Conservation (phyloP, 2,329 filamentous ascomycete genomes). For the Aureobasidium vineae region DNA sequence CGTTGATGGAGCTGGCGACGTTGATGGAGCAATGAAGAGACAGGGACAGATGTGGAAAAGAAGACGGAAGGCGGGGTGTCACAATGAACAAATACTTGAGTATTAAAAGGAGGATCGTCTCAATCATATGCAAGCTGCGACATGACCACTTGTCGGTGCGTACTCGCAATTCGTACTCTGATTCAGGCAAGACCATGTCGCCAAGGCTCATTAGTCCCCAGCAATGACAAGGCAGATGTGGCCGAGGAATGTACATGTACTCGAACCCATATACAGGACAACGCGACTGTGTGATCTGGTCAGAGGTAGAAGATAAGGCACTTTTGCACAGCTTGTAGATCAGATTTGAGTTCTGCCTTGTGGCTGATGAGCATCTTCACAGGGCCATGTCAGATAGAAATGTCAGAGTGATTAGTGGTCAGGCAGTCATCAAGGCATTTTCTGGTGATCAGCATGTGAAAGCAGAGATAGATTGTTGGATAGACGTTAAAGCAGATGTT, state of each 20-base stretch:
- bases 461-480: background rate
- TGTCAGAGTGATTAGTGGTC: background rate
- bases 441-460: background rate
- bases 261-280: background rate
- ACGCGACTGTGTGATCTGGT: background rate
- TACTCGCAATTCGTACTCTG: background rate
- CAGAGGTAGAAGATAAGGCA: background rate
- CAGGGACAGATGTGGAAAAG: background rate
- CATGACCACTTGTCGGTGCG: slow-evolving; percentile 1
- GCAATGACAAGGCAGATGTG: background rate
- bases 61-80: background rate
- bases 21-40: background rate
- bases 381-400: background rate
- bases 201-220: background rate
- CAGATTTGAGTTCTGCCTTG: background rate
- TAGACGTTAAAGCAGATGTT: slow-evolving; percentile 4
- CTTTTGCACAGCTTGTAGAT: background rate
- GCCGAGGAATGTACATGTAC: slow-evolving; percentile 1
- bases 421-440: background rate
- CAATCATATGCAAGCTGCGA: slow-evolving; percentile 22
- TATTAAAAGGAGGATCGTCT: slow-evolving; percentile 24
- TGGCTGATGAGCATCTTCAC: background rate
- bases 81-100: background rate
- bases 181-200: slow-evolving; percentile 4
- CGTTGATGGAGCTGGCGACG: background rate